Evolutionary conservation across 1,139 yeast species (phyloP), one percentile per base, ranked within the genome.

Genomic region (Trichomonascaceae sp.): DNA sequence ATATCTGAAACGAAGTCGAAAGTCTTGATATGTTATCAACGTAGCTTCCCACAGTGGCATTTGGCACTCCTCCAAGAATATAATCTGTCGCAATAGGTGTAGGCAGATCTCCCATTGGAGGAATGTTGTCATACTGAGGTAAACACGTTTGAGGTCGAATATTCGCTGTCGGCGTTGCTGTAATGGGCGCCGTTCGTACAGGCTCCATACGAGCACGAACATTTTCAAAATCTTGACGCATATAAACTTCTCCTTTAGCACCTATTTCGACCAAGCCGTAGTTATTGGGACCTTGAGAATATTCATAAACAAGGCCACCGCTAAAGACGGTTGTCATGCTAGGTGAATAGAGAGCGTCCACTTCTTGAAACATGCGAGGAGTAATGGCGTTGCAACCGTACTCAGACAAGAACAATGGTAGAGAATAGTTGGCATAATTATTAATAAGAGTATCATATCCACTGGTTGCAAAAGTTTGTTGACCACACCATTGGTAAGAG

Each of bases 401-500:
- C 74, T 93, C 99, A 2, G 97, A 88, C 57, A 93, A 81, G 69
- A 93, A 85, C 0, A 93, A 77, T 1, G 99, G 99, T 59, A 82
- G 80, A 1, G 88, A 71, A 64, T 81, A 88, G 48, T 79, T 78
- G 43, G 72, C 66, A 89, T 66, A 66, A 56, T 85, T 83, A 6
- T 78, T 67, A 60, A 88, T 83, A 59, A 87, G 74, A 22, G 68
- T 74, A 55, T 75, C 78, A 70, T 87, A 90, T 32, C 96, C 96
- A 18, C 95, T 85, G 2, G 82, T 67, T 51, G 72, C 62, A 79
- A 85, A 87, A 54, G 80, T 75, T 44, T 81, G 79, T 18, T 79
- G 68, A 50, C 91, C 86, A 54, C 99, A 93, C 99, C 99, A 93
- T 68, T 90, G 96, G 69, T 93, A 93, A 0, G 96, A 85, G 69